Base-by-base conservation (phyloP, 768 basidiomycete species). In the Auriscalpium microsporum region DNA sequence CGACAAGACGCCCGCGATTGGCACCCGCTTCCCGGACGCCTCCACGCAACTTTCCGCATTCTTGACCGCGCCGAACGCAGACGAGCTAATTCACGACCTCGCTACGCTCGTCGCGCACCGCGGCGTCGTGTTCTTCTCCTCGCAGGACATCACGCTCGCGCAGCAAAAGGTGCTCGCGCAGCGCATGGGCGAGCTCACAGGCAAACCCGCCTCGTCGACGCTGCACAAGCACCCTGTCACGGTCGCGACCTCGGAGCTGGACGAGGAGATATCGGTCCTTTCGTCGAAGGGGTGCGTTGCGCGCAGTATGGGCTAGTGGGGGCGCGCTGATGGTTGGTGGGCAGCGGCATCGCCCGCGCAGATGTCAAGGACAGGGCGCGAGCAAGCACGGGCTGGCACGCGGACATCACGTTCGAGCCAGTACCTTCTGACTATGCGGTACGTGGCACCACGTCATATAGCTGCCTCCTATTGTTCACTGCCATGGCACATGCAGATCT, bases 41-140 rank as follows among this genome's bases (percentile, higher is more conserved):
- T 67, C 73, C 28, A 67, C 76, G 11, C 80, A 82, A 63, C 72
- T 83, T 13, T 72, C 74, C 4, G 60, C 69, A 11, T 60, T 82
- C 7, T 73, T 83, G 34, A 58, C 66, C 0, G 74, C 74, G 1
- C 64, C 69, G 7, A 74, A 81, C 61, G 64, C 76, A 8, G 80
- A 82, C 58, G 75, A 75, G 56, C 68, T 80, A 48, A 66, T 83
- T 56, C 71, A 72, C 19, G 81, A 82, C 60, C 75, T 84, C 7
- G 80, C 82, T 0, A 72, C 72, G 3, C 72, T 82, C 44, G 72
- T 77, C 38, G 75, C 73, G 33, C 78, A 77, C 52, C 78, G 83
- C 35, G 82, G 82, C 3, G 83, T 84, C 47, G 81, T 84, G 6
- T 86, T 86, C 69, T 81, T 86, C 73, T 73, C 75, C 10, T 70